Percentiles rank a stretch among this genome's conserved stretches.
phyloP scores from a whole-genome alignment of 2,329 filamentous ascomycete genomes.

The Escovopsis weberi region DNA sequence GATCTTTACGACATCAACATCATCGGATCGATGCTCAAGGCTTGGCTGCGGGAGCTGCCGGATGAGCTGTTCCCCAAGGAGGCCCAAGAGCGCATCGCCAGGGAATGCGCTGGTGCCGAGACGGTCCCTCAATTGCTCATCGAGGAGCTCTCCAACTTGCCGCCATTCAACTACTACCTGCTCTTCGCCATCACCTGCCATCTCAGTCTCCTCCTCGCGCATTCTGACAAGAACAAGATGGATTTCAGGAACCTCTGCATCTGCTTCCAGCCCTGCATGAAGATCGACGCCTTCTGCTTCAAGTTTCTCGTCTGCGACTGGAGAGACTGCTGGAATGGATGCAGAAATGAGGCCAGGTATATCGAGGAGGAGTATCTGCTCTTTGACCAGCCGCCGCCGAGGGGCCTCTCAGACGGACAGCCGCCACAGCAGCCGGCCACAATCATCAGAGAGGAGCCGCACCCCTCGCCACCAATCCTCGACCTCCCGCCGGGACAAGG shows the following conservation, averaged over 20 bases:
- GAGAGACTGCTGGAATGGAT: conserved; percentile 95
- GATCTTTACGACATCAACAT: conserved; percentile 95
- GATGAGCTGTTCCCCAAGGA: conserved; percentile 85
- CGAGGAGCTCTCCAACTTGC: conserved; percentile 84
- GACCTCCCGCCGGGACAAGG: conserved; percentile 32
- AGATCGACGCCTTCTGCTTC: conserved; percentile 90
- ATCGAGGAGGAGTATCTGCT: conserved; percentile 54
- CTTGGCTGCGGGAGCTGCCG: conserved; percentile 87
- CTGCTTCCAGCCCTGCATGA: conserved; percentile 94
- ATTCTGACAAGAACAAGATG: conserved; percentile 96
- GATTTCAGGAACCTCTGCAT: conserved; percentile 91
- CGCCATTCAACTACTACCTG: conserved; percentile 94
- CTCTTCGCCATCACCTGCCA: conserved; percentile 96
- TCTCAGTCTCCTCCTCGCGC: conserved; percentile 76
- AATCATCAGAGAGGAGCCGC: conserved; percentile 5
- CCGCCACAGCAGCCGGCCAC: conserved; percentile 11
- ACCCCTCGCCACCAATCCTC: conserved; percentile 48
- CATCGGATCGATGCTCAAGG: conserved; percentile 89
- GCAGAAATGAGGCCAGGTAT: conserved; percentile 73
- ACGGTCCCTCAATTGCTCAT: conserved; percentile 73
- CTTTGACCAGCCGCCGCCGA: conserved; percentile 43
- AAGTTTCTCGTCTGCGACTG: conserved; percentile 90
- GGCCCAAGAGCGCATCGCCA: conserved; percentile 64
- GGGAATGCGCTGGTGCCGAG: conserved; percentile 65
- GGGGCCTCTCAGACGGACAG: conserved; percentile 27